Conservation (phyloP, 768 basidiomycete species). For the Phaeolepiota aurea region DNA sequence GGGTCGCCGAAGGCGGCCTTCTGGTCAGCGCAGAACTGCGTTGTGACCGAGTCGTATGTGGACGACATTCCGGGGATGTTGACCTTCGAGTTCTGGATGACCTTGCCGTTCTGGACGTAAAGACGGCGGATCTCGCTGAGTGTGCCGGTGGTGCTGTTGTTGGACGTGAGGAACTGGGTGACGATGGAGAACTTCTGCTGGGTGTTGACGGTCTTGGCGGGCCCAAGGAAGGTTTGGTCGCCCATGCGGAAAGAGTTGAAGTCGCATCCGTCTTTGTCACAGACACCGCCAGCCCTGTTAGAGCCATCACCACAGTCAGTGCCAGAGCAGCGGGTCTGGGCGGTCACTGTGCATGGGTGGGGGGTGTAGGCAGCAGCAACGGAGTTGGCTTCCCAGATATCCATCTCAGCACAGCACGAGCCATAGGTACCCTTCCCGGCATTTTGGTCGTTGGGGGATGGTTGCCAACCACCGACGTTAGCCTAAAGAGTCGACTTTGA, state of each 20-base stretch:
- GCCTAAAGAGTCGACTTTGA: slow-evolving; percentile 11
- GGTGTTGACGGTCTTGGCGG: slow-evolving; percentile 37
- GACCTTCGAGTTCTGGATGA: slow-evolving; percentile 41
- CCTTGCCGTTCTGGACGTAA: slow-evolving; percentile 45
- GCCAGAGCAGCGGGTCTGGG: slow-evolving; percentile 33
- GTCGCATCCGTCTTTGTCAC: slow-evolving; percentile 52
- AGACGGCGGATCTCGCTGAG: slow-evolving; percentile 48
- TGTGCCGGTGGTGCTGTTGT: slow-evolving; percentile 34
- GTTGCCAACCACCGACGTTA: slow-evolving; percentile 12
- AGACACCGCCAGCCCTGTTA: slow-evolving; percentile 33
- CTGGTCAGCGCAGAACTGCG: slow-evolving; percentile 34
- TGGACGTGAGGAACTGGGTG: slow-evolving; percentile 46
- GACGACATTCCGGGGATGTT: slow-evolving; percentile 33
- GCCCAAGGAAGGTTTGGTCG: slow-evolving; percentile 36
- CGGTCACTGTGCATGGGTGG: slow-evolving; percentile 35
- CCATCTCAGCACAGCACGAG: slow-evolving; percentile 32
- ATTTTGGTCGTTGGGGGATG: slow-evolving; percentile 14
- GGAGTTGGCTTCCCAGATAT: slow-evolving; percentile 52
- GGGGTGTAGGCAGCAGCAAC: slow-evolving; percentile 43
- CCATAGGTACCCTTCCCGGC: slow-evolving; percentile 16
- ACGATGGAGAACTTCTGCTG: slow-evolving; percentile 42
- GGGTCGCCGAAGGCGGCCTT: slow-evolving; percentile 37
- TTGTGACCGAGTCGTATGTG: slow-evolving; percentile 36
- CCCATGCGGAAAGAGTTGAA: slow-evolving; percentile 59
- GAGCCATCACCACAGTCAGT: slow-evolving; percentile 22